These are phyloP conservation scores for Trichaptum fuscoviolaceum DNA, from an alignment of 768 basidiomycete species.

Conservation along the genomic window DNA sequence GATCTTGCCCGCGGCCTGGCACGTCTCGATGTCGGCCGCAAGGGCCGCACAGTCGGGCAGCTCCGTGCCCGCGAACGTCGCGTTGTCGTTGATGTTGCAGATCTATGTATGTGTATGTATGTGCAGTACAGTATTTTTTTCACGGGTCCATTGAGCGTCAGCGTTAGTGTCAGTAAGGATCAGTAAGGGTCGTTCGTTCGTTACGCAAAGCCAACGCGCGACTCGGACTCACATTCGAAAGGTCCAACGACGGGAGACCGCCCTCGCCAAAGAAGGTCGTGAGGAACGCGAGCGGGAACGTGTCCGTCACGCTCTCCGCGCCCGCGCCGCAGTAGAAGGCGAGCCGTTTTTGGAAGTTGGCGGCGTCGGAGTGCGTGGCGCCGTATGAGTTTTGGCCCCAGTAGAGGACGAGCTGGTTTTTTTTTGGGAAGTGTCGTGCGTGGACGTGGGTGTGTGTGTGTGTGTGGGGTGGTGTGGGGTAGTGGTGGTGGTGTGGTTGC, in stretches of 20 bases:
- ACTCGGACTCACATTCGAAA: slow-evolving; percentile 45
- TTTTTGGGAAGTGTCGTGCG: not conserved
- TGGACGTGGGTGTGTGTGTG: no score
- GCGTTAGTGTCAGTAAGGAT: no score
- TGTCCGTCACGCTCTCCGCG: slow-evolving; percentile 53
- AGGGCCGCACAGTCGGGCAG: slow-evolving; percentile 59
- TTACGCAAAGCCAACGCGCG: not conserved
- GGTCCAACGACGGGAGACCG: slow-evolving; percentile 51
- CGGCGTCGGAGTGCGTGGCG: slow-evolving; percentile 37
- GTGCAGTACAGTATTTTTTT: no score
- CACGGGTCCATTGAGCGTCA: no score
- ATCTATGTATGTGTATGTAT: slow-evolving; percentile 45
- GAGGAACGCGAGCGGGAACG: slow-evolving; percentile 58
- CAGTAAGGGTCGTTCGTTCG: no score
- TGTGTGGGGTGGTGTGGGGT: no score
- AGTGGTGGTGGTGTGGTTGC: no score
- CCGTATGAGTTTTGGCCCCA: slow-evolving; percentile 61
- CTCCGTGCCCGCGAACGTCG: slow-evolving; percentile 55
- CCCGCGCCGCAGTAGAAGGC: slow-evolving; percentile 47
- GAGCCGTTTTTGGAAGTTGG: slow-evolving; percentile 47
- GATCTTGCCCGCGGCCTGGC: slow-evolving; percentile 59
- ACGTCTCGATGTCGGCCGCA: slow-evolving; percentile 55
- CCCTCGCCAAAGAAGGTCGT: slow-evolving; percentile 55
- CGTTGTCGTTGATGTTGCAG: slow-evolving; percentile 54
- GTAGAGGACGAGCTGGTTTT: slow-evolving; percentile 21